Evolutionary conservation across 2,329 filamentous ascomycete genomes (phyloP).

Genomic region (Calonectria honghensis): DNA sequence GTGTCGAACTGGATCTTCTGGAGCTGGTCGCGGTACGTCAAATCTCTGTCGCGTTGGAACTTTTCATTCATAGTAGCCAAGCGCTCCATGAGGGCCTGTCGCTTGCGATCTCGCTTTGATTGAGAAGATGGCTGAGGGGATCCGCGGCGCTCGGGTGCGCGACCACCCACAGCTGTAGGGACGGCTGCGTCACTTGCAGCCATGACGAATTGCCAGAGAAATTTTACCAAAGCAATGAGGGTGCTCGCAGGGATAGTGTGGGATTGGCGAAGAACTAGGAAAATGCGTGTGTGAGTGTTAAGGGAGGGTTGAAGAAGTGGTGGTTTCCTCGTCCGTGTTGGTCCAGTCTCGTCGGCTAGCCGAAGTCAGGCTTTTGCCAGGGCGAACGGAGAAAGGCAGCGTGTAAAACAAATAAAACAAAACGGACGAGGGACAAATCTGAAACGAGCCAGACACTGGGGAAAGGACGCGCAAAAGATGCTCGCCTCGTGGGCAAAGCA

Average conservation of each 20-base stretch:
- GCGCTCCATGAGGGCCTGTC: conserved; percentile 87
- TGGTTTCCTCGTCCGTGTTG: conserved; percentile 23
- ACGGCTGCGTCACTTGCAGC: conserved; percentile 62
- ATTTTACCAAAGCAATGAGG: conserved; percentile 14
- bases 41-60: conserved; percentile 87
- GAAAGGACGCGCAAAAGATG: conserved; percentile 28
- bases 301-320: conserved; percentile 25
- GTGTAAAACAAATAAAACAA: conserved; percentile 20
- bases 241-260: neutral
- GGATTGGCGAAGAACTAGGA: neutral
- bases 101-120: conserved; percentile 93
- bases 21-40: conserved; percentile 90
- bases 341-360: conserved; percentile 21
- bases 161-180: conserved; percentile 57
- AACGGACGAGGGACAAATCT: neutral
- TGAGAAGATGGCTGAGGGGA: conserved; percentile 65
- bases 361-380: conserved; percentile 32
- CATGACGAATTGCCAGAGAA: conserved; percentile 55
- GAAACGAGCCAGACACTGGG: neutral
- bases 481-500: conserved; percentile 22
- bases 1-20: conserved; percentile 95
- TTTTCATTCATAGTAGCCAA: conserved; percentile 84
- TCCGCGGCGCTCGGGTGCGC: conserved; percentile 58
- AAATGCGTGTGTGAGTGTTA: conserved; percentile 20
- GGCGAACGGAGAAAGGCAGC: conserved; percentile 10